These are phyloP conservation scores for Pyricularia sp. DNA, from an alignment of 2,329 filamentous ascomycete genomes.

Conservation along the genomic window DNA sequence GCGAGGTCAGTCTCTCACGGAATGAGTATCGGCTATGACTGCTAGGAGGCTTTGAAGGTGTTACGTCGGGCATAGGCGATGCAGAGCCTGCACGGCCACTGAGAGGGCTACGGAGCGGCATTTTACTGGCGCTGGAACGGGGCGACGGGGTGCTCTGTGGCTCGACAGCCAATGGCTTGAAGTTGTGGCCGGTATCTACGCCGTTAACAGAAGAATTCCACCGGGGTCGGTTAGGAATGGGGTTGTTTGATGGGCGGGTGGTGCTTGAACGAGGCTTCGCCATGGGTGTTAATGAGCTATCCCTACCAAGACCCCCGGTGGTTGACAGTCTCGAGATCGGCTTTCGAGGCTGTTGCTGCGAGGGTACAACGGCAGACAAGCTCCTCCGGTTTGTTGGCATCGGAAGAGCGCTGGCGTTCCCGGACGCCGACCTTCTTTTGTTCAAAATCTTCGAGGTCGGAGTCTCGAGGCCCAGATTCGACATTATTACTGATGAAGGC, in stretches of 20 bases:
- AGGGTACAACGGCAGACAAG: constrained; percentile 25
- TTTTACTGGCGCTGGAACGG: constrained; percentile 31
- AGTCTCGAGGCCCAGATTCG: constrained; percentile 37
- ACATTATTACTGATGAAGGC: constrained; percentile 49
- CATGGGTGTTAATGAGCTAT: constrained; percentile 36
- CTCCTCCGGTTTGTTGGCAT: constrained; percentile 31
- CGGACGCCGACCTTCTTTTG: constrained; percentile 32
- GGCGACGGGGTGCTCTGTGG: constrained; percentile 46
- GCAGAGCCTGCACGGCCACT: constrained; percentile 28
- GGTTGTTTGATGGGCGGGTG: constrained; percentile 30
- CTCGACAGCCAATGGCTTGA: constrained; percentile 39
- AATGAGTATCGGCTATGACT: constrained; percentile 34
- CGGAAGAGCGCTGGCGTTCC: constrained; percentile 30
- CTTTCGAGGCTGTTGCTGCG: constrained; percentile 20
- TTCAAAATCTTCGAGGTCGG: constrained; percentile 18
- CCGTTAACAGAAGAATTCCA: constrained; percentile 60
- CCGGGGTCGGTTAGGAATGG: constrained; percentile 44
- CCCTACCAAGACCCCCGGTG: constrained; percentile 20
- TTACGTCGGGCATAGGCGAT: constrained; percentile 32
- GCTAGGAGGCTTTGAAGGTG: constrained; percentile 27
- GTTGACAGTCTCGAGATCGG: constrained; percentile 32
- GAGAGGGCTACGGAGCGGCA: constrained; percentile 38
- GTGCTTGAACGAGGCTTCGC: constrained; percentile 18
- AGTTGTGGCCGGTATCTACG: constrained; percentile 55
- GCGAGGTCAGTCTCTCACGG: constrained; percentile 38